Base-by-base conservation (phyloP, 2,329 filamentous ascomycete species). In the Pestalotiopsis sp. region DNA sequence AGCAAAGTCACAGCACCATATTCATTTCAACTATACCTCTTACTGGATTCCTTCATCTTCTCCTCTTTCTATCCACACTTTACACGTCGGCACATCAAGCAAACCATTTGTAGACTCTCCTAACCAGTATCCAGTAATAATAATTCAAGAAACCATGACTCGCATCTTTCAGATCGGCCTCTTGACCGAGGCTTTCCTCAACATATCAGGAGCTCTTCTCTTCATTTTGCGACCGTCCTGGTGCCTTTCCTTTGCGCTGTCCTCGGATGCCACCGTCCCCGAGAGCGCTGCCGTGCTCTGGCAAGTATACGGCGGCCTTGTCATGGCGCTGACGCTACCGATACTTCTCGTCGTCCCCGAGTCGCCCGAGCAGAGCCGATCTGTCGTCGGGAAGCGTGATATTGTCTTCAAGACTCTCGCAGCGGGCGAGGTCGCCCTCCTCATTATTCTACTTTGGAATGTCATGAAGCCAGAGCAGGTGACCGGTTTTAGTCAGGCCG, bases 231-330 rank as follows among this genome's bases (percentile, higher is more conserved):
- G 68, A 49, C 72, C 73, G 3, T 68, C 70, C 27, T 72, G 69
- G 68, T 74, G 71, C 49, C 69, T 74, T 17, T 73, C 73, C 3
- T 71, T 68, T 38, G 70, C 68, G 11, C 57, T 73, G 12, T 36
- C 67, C n/a, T 49, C 69, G 13, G 20, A 63, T 7, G 11, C 45
- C 13, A 23, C 3, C n/a, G 68, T 73, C 13, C 69, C 73, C 23
- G 62, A 68, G 31, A 72, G 69, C 40, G 66, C 73, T 14, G 67
- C 72, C 4, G 49, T 73, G 4, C 63, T 74, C 2, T 73, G 69
- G 68, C 72, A 73, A 65, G 59, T 72, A n/a, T 74, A 72, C 61
- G 73, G 71, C n/a, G 70, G 60, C 45, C 67, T 74, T 2, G 71
- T 74, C 14, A 68, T 74, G 5, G 69, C 72, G 1, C 67, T 74